Percentiles rank a stretch among this genome's conserved stretches.
These are phyloP conservation scores for Eimeria zaria DNA, from an alignment of 169 alveolate genomes.

Conservation along the genomic window DNA sequence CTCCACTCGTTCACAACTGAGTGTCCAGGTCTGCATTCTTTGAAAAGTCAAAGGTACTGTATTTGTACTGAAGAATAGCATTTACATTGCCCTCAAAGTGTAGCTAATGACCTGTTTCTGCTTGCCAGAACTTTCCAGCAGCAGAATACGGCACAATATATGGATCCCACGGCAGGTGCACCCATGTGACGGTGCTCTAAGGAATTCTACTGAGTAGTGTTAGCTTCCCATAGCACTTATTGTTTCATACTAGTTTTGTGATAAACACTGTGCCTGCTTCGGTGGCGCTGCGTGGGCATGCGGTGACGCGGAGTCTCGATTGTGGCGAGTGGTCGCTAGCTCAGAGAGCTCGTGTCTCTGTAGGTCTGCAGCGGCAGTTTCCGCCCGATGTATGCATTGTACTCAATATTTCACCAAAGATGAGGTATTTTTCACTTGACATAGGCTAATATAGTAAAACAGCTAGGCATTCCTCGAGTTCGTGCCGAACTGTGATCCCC, in stretches of 20 bases:
- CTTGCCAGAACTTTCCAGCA: neutral
- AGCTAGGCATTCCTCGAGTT: slow-evolving; percentile 6
- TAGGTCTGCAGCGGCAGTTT: neutral
- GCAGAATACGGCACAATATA: neutral
- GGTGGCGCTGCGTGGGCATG: slow-evolving; percentile 33
- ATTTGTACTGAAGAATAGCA: neutral
- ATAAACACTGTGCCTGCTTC: neutral
- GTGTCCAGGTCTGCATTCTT: neutral
- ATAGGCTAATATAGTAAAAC: neutral
- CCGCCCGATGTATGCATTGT: slow-evolving; percentile 1
- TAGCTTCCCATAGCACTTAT: neutral
- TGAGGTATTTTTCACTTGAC: neutral
- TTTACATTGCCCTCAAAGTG: neutral
- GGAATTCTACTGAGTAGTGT: neutral
- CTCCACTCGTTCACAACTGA: neutral
- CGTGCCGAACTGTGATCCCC: slow-evolving; percentile 35
- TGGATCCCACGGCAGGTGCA: neutral
- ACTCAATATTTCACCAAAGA: neutral
- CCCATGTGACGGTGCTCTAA: neutral
- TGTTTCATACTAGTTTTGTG: neutral
- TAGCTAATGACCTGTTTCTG: neutral
- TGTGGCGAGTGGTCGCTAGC: slow-evolving; percentile 76
- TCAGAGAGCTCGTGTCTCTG: slow-evolving; percentile 31
- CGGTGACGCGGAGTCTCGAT: slow-evolving; percentile 54
- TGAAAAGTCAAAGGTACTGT: no score